Evolutionary conservation across 257 asterid species (phyloP).

Genomic region (Catharanthus roseus): DNA sequence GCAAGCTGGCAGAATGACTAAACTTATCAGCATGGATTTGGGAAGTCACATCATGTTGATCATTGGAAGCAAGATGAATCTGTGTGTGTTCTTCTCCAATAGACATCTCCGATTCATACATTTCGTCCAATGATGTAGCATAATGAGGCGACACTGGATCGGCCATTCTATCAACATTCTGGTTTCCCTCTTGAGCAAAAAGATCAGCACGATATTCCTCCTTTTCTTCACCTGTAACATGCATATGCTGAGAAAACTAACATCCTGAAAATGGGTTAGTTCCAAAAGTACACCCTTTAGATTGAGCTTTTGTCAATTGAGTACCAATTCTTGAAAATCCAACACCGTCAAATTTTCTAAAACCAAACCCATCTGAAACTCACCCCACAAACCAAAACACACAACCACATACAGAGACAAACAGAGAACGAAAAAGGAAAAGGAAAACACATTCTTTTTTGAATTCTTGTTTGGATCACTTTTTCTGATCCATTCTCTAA

Average conservation of each 20-base stretch:
- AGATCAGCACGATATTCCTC: conserved; percentile 9
- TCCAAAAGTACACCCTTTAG: too few species aligned
- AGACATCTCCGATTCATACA: neutral
- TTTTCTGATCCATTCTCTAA: too few species aligned
- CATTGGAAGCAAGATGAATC: neutral
- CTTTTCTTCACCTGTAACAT: conserved; percentile 25
- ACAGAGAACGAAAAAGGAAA: too few species aligned
- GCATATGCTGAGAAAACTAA: conserved; percentile 8
- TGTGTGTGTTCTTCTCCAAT: neutral
- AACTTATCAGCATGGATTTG: neutral
- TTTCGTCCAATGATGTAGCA: neutral
- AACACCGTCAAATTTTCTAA: too few species aligned
- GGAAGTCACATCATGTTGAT: neutral
- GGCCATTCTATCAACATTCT: neutral
- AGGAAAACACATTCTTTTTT: too few species aligned
- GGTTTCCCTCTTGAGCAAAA: conserved; percentile 17
- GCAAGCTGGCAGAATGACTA: neutral
- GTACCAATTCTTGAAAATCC: too few species aligned
- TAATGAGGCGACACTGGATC: neutral
- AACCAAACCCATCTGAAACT: too few species aligned
- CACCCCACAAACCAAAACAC: too few species aligned
- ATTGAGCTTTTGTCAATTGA: too few species aligned
- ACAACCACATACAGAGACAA: too few species aligned
- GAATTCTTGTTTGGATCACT: too few species aligned
- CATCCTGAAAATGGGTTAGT: too few species aligned